Evolutionary conservation across 1,284 basidiomycete genomes (phyloP).

Genomic region (Heterobasidion parviporum): DNA sequence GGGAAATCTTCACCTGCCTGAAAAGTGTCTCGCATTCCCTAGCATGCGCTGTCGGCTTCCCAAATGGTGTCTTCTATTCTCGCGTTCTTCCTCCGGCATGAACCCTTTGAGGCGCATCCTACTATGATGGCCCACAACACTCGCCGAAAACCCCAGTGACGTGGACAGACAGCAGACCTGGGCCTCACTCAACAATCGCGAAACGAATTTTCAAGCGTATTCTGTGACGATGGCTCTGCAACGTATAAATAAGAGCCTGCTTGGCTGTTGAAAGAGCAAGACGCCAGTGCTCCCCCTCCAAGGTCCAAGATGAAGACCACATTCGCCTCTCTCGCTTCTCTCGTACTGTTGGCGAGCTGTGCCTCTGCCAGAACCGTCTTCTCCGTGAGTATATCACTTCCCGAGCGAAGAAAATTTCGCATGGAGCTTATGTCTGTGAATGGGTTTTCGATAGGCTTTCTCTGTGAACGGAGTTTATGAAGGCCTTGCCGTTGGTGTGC

Average conservation of each 20-base stretch:
- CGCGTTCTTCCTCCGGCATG: neutral
- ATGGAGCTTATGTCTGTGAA: slow-evolving; percentile 16
- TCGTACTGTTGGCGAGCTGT: slow-evolving; percentile 20
- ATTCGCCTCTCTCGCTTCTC: slow-evolving; percentile 15
- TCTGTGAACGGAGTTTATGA: slow-evolving; percentile 27
- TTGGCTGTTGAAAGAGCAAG: neutral
- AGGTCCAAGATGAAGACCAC: slow-evolving; percentile 10
- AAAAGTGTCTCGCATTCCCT: neutral
- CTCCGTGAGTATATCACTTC: slow-evolving; percentile 19
- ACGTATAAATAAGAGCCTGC: too few species aligned
- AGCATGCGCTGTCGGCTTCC: neutral
- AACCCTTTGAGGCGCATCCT: neutral
- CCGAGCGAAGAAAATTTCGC: neutral
- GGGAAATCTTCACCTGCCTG: neutral
- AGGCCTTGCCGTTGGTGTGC: slow-evolving; percentile 28
- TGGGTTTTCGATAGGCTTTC: slow-evolving; percentile 3
- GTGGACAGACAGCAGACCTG: too few species aligned
- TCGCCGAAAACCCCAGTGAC: too few species aligned
- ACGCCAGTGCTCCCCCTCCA: neutral
- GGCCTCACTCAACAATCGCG: too few species aligned
- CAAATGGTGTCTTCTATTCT: neutral
- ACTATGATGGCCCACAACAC: neutral
- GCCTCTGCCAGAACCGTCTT: slow-evolving; percentile 28
- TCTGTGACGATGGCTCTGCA: too few species aligned
- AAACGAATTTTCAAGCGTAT: too few species aligned